These are phyloP conservation scores for Alternaria triticimaculans DNA, from an alignment of 2,329 filamentous ascomycete species.

Conservation along the genomic window DNA sequence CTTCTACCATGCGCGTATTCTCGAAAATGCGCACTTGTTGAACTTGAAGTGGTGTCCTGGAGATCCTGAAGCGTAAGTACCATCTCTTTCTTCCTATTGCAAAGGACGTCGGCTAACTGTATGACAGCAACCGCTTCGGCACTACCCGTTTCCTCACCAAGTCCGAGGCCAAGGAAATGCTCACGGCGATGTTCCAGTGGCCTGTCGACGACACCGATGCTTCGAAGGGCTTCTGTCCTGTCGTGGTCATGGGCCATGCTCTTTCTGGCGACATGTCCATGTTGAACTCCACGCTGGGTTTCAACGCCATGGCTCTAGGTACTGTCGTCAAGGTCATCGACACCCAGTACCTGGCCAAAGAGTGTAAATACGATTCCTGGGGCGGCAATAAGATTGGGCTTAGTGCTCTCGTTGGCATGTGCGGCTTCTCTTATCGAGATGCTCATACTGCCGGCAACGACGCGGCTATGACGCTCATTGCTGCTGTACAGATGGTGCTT, in stretches of 20 bases:
- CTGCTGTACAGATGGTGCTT: slow-evolving; percentile 18
- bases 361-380: slow-evolving; percentile 3
- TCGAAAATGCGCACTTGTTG: slow-evolving; percentile 6
- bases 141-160: slow-evolving; percentile 15
- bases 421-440: slow-evolving; percentile 12
- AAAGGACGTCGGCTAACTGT: not conserved
- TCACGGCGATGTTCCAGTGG: slow-evolving; percentile 8
- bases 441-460: slow-evolving; percentile 25
- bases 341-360: slow-evolving; percentile 16
- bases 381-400: slow-evolving; percentile 3
- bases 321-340: slow-evolving; percentile 18
- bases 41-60: slow-evolving; percentile 18
- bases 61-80: slow-evolving; percentile 2
- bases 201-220: not conserved
- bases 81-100: not conserved
- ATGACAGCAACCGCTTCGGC: slow-evolving; percentile 17
- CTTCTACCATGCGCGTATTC: slow-evolving; percentile 24
- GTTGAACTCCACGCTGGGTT: slow-evolving; percentile 6
- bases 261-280: slow-evolving; percentile 7
- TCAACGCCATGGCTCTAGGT: not conserved
- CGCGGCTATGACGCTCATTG: slow-evolving; percentile 18
- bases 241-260: slow-evolving; percentile 18
- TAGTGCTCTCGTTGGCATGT: not conserved
- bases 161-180: not conserved
- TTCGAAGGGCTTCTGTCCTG: slow-evolving; percentile 7